Conservation (phyloP, 2,329 filamentous ascomycete species). For the Pseudogymnoascus sp. region DNA sequence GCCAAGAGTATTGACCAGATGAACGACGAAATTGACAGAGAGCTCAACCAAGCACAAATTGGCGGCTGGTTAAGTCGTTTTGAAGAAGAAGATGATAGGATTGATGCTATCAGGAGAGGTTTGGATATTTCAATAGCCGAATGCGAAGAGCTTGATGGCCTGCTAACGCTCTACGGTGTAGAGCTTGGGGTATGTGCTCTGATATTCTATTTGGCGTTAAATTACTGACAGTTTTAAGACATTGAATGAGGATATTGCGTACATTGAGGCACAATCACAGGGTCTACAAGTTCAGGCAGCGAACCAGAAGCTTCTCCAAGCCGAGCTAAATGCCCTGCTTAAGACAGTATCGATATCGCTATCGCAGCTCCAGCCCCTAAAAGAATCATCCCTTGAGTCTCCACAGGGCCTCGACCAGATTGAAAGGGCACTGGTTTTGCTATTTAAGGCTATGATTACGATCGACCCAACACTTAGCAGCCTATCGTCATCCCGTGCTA, state of each 20-base stretch:
- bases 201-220: neutral
- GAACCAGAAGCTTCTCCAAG: conserved; percentile 85
- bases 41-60: conserved; percentile 83
- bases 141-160: conserved; percentile 91
- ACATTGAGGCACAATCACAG: conserved; percentile 95
- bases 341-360: conserved; percentile 83
- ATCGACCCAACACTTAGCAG: conserved; percentile 73
- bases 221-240: conserved; percentile 53
- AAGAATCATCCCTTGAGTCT: conserved; percentile 64
- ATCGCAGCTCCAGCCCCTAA: conserved; percentile 65
- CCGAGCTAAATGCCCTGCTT: conserved; percentile 80
- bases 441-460: conserved; percentile 89
- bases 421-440: conserved; percentile 65
- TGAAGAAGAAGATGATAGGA: conserved; percentile 80
- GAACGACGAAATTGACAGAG: conserved; percentile 74
- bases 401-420: conserved; percentile 65
- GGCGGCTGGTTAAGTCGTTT: conserved; percentile 83
- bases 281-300: conserved; percentile 94
- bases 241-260: conserved; percentile 88
- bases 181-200: conserved; percentile 68
- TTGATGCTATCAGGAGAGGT: conserved; percentile 75
- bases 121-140: conserved; percentile 88
- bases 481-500: conserved; percentile 31
- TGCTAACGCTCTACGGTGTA: conserved; percentile 88
- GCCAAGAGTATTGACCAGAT: conserved; percentile 70